Percentiles rank a stretch among this genome's conserved stretches.
Evolutionary conservation across 495 filamentous ascomycete species (phyloP).

Genomic region (Staphylotrichum tortipilum): DNA sequence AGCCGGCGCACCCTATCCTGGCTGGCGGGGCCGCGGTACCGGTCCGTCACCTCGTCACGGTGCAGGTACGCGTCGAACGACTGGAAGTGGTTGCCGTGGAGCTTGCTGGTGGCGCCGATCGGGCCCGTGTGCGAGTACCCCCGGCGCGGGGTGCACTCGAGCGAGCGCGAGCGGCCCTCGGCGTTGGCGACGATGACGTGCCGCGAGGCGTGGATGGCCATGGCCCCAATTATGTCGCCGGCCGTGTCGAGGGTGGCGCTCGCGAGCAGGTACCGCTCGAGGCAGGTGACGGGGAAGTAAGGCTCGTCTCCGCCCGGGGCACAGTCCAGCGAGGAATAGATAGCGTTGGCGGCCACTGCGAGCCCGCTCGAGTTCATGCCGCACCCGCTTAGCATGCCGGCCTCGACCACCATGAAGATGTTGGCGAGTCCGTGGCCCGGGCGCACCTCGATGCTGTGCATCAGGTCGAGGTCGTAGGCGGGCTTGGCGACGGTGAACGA

Average conservation of each 20-base stretch:
- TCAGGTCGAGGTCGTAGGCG: conserved; percentile 6
- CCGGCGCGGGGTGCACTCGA: neutral
- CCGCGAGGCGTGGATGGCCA: neutral
- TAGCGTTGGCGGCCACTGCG: conserved; percentile 17
- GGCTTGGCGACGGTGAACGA: conserved; percentile 3
- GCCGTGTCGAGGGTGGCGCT: neutral
- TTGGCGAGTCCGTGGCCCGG: conserved; percentile 9
- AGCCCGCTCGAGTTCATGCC: conserved; percentile 23
- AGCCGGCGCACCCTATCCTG: neutral
- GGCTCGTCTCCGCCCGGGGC: no score
- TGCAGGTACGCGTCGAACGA: neutral
- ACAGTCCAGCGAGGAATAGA: no score
- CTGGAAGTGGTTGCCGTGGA: conserved; percentile 4
- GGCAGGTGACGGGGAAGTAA: neutral
- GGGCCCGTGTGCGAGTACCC: neutral
- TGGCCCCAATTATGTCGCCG: neutral
- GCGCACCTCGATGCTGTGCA: conserved; percentile 23
- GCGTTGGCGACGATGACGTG: neutral
- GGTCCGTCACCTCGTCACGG: neutral
- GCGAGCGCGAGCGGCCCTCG: neutral
- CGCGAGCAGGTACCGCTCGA: neutral
- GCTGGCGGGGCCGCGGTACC: neutral
- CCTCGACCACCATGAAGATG: conserved; percentile 25
- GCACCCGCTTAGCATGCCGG: conserved; percentile 20
- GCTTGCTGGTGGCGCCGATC: neutral